Evolutionary conservation across 176 grass and related monocot genomes (phyloP).

Genomic region (Rhynchospora pubera): DNA sequence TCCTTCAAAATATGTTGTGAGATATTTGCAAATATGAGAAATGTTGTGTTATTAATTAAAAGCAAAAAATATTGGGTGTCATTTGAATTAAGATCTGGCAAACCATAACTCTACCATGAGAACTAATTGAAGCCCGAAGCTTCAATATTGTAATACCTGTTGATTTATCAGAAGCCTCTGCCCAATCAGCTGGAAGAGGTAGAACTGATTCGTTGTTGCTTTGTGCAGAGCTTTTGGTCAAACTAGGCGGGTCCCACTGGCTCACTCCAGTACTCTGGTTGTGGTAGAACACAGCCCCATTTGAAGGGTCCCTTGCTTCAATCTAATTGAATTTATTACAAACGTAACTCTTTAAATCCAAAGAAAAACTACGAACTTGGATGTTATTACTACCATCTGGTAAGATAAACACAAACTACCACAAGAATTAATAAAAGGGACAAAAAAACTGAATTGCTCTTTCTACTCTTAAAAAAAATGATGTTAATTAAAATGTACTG

Average conservation of each 20-base stretch:
- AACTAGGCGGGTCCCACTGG: constrained; percentile 61
- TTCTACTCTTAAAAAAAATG: background rate
- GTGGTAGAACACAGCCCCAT: constrained; percentile 73
- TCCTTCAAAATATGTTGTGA: background rate
- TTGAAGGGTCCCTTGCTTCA: constrained; percentile 60
- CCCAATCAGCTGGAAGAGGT: constrained; percentile 77
- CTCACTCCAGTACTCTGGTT: constrained; percentile 64
- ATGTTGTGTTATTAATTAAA: constrained; percentile 1
- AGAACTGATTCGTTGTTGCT: constrained; percentile 10
- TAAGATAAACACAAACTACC: background rate
- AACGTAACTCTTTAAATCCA: background rate
- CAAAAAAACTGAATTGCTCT: background rate
- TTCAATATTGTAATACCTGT: constrained; percentile 38
- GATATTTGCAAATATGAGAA: background rate
- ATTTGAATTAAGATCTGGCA: background rate
- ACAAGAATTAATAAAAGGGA: background rate
- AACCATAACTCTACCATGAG: background rate
- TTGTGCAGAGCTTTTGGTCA: constrained; percentile 30
- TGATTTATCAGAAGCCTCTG: constrained; percentile 60
- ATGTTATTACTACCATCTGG: no score
- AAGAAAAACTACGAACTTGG: background rate
- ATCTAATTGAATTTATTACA: constrained; percentile 37
- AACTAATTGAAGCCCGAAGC: background rate
- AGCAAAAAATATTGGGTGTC: background rate
- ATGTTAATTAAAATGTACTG: constrained; percentile 18